Evolutionary conservation across 176 grass and related monocot genomes (phyloP).

Genomic region (Rhynchospora pubera): DNA sequence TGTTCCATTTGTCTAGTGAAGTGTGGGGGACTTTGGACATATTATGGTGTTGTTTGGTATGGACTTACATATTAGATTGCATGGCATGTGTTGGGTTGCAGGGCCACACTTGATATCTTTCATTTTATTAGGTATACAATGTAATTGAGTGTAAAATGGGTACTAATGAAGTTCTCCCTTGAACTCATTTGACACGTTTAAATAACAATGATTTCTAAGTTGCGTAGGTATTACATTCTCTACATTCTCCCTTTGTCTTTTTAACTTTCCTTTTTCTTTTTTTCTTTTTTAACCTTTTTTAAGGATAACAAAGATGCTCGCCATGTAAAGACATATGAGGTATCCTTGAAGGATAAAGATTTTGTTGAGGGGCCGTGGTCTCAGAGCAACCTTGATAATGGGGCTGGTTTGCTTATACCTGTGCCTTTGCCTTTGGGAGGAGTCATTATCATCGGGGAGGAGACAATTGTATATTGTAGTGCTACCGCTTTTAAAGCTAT

Average conservation of each 20-base stretch:
- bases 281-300: slow-evolving; percentile 11
- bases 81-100: neutral
- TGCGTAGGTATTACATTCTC: neutral
- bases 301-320: slow-evolving; percentile 98
- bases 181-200: neutral
- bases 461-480: slow-evolving; percentile 94
- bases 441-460: slow-evolving; percentile 94
- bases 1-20: neutral
- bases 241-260: neutral
- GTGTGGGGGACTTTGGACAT: neutral
- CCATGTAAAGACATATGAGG: slow-evolving; percentile 96
- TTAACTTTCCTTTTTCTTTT: neutral
- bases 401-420: slow-evolving; percentile 80
- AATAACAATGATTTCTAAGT: neutral
- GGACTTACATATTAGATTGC: neutral
- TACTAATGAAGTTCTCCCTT: neutral
- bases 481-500: slow-evolving; percentile 91
- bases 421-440: slow-evolving; percentile 86
- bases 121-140: neutral
- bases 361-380: slow-evolving; percentile 94
- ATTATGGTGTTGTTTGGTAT: neutral
- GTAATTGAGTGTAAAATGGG: neutral
- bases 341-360: slow-evolving; percentile 93
- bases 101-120: neutral
- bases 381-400: slow-evolving; percentile 94